Evolutionary conservation across 345 rosid genomes (phyloP), one percentile per base, ranked within the genome.

Genomic region (Eucalyptus marginata): DNA sequence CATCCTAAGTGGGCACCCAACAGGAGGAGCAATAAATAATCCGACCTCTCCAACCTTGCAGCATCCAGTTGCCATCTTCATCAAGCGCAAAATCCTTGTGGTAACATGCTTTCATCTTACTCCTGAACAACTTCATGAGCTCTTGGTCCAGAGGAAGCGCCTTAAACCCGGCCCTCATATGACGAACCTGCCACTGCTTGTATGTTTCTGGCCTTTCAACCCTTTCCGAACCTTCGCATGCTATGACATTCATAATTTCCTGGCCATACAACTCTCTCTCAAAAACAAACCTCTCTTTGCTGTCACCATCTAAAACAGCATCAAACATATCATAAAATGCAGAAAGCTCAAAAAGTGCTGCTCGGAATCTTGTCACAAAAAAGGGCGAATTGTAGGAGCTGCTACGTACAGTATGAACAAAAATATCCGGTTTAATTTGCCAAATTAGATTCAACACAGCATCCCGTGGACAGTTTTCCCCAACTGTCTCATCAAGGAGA

Each of bases 21-120:
- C 95, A 93, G 36, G 95, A 91, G 36, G 96, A 90, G 90, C 95
- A 96, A 87, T n/a, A 89, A 5, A 94, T 50, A 86, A 95, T 95
- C 58, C 98, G 92, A 79, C 99, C 99, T 93, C 94, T 97, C 99
- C 99, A 97, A 66, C 98, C 98, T 91, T 92, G 96, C 89, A 96
- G 90, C 93, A 96, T 93, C 98, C 98, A 97, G 66, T 93, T 56
- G 83, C 89, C 58, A 90, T 94, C 96, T 90, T 93, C 92, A 88
- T 95, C 96, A 22, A 97, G 86, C 52, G 93, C 92, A 88, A 95
- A 97, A 90, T 97, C 96, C 88, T 94, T 93, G 90, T 97, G 96
- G 92, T 96, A 97, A 89, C 93, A 76, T 24, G 47, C 58, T 92
- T 92, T 93, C 87, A 95, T 36, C 90, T 94, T 95, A 9, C 13